Evolutionary conservation across 2,329 filamentous ascomycete genomes (phyloP), one percentile per base, ranked within the genome.

Genomic region (Sphaerulina vaccinii): DNA sequence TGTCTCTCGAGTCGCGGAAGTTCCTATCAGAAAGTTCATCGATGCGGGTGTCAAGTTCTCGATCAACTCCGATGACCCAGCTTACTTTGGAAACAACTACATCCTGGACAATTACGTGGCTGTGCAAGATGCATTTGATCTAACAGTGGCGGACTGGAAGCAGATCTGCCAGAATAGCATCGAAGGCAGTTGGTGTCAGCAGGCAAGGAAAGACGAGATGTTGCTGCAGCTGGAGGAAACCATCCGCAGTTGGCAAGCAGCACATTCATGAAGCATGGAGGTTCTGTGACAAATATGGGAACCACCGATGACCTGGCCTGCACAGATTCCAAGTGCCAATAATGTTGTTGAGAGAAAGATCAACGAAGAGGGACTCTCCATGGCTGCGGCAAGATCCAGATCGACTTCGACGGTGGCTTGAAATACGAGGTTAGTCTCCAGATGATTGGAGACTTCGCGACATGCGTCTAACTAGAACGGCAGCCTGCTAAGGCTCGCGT

Each of bases 21-120:
- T 85, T 27, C 85, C 86, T 0, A 77, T 89, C 53, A 74, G 82
- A 11, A 73, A 71, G 46, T 85, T 88, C 59, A 68, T 89, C 16
- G 79, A 86, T 35, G 73, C 73, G 5, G 82, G 83, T 0, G 81
- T 89, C 33, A 76, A 73, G 55, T 88, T 89, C 68, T 86, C 81
- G 50, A 81, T 90, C 66, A 89, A 89, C 69, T 86, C 82, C 59
- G 86, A 89, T 64, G 85, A 88, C 64, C 85, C 85, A 53, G 85
- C 84, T 9, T 88, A 88, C 65, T 49, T 49, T 43, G 47, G 47
- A 38, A 43, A 43, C 19, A 43, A 49, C 16, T 90, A 89, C 68
- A 81, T 90, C 47, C 71, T 87, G 45, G 85, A 87, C 61, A 90
- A 90, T 60, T 90, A 86, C 70, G 85, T 82, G 61, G 84, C 84